Evolutionary conservation across 331 rosid species (phyloP).

Genomic region (Quercus tomentella): DNA sequence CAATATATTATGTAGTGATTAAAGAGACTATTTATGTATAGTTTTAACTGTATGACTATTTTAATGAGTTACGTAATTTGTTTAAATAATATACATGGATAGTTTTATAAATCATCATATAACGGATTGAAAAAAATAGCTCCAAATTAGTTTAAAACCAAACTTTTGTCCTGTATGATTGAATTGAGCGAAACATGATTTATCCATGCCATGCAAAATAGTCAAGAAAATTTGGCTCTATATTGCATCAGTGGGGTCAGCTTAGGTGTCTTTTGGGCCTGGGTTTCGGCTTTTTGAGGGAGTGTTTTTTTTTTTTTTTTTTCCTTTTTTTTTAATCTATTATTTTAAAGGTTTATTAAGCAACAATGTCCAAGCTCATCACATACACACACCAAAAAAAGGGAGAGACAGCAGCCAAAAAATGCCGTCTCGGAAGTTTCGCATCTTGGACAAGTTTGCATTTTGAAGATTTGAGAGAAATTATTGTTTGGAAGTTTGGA

Average conservation of each 20-base stretch:
- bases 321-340: neutral
- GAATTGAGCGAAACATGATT: neutral
- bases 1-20: fast-evolving
- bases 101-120: too few relatives aligned
- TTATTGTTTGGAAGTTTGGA: neutral
- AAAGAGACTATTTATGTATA: too few relatives aligned
- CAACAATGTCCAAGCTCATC: neutral
- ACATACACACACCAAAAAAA: neutral
- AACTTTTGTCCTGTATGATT: neutral
- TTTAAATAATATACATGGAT: too few relatives aligned
- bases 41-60: too few relatives aligned
- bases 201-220: neutral
- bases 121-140: fast-evolving
- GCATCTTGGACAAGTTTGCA: neutral
- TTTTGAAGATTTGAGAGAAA: neutral
- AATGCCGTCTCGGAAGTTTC: neutral
- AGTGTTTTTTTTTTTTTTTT: neutral
- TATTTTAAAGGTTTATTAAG: neutral
- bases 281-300: neutral
- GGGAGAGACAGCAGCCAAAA: neutral
- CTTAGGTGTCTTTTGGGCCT: too few relatives aligned
- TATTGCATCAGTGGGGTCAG: too few relatives aligned
- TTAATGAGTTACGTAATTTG: fast-evolving
- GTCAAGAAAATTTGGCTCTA: neutral
- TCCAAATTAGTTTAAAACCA: too few relatives aligned